Base-by-base conservation (phyloP, 331 rosid species). In the Cydonia oblonga region DNA sequence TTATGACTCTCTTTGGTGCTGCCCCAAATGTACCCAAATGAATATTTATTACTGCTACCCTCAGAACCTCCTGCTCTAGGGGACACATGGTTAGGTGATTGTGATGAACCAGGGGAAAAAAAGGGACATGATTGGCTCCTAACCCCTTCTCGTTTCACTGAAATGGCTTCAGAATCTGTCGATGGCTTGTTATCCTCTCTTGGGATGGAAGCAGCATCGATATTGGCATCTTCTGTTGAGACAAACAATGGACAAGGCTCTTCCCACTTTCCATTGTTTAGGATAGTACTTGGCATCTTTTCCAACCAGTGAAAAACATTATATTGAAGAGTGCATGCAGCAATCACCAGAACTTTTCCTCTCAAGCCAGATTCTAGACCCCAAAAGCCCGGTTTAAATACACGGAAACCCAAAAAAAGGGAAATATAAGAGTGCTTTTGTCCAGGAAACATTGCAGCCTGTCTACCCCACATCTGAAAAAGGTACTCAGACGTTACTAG, bases 271-370 rank as follows among this genome's bases (percentile, higher is more conserved):
- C 79, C 97, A 74, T 81, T 73, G 74, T 84, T 84, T 79, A 71
- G 74, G 85, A 80, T 74, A 77, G 77, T 25, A 74, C 77, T 75
- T 38, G 97, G 96, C 88, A 89, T 88, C 84, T 77, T 83, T 77
- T 87, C 93, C 86, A 91, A 80, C 99, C 99, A 95, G 62, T 66
- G 96, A 66, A 81, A 95, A 82, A 90, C 97, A 82, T 95, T 95
- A 86, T 95, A 95, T 70, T 95, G 99, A 84, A 95, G 99, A 49
- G 90, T 89, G 79, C 97, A 95, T 63, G 97, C 99, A 68, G 90
- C 92, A 85, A 95, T 86, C 53, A 95, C 91, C 70, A 95, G 86
- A 38, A 95, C 92, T 81, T 95, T 95, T 70, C 93, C 99, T 84
- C 99, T 90, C 88, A 95, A 82, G 76, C 96, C 96, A 32, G 91